phyloP scores from a whole-genome alignment of 257 asterid genomes.

The Vinca minor region DNA sequence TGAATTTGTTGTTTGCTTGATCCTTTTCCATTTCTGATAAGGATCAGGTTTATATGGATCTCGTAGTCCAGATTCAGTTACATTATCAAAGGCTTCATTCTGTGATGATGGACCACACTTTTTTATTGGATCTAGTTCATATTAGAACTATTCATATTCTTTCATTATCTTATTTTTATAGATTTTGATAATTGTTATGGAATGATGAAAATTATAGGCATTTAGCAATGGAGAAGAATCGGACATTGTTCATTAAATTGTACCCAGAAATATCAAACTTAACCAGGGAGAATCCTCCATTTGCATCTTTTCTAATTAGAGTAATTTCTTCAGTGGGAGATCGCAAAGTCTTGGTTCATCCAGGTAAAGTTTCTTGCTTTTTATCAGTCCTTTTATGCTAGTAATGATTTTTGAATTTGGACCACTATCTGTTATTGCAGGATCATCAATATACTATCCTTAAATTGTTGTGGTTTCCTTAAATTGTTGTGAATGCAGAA shows the following conservation, averaged over 20 bases:
- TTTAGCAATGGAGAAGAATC: conserved; percentile 78
- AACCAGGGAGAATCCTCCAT: conserved; percentile 73
- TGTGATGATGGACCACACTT: too few relatives aligned
- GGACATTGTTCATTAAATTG: conserved; percentile 52
- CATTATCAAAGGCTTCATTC: too few relatives aligned
- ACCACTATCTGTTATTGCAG: not conserved
- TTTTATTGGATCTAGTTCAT: too few relatives aligned
- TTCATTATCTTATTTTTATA: too few relatives aligned
- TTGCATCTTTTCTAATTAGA: conserved; percentile 70
- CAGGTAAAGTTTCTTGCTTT: conserved; percentile 34
- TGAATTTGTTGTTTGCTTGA: not conserved
- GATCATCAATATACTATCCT: not conserved
- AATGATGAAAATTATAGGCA: conserved; percentile 47
- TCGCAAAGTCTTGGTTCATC: conserved; percentile 75
- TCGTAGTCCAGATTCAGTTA: too few relatives aligned
- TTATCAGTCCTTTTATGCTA: not conserved
- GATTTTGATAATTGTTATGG: not conserved
- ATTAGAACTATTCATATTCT: not conserved
- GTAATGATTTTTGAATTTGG: not conserved
- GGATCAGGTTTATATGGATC: not conserved
- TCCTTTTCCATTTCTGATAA: not conserved
- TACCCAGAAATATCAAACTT: conserved; percentile 68
- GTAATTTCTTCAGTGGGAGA: conserved; percentile 66
- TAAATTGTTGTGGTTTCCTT: not conserved
- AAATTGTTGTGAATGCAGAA: conserved; percentile 30